Conservation (phyloP, 768 basidiomycete genomes). For the Flagelloscypha sp. region DNA sequence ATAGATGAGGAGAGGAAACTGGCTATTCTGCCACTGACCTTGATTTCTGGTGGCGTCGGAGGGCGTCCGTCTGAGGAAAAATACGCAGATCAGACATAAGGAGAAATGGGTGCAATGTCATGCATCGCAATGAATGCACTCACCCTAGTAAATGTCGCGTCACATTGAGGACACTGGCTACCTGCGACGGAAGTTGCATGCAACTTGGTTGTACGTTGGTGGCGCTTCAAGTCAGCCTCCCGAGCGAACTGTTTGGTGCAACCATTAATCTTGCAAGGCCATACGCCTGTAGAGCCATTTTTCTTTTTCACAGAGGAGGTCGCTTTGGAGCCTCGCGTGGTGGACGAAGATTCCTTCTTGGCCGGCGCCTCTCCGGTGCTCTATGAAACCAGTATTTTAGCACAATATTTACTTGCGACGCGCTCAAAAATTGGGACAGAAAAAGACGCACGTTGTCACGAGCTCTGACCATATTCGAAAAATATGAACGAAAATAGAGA, state of each 20-base stretch:
- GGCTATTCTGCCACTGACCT: no score
- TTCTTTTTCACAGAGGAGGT: constrained; percentile 36
- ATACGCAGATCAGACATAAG: constrained; percentile 12
- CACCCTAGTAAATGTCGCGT: constrained; percentile 73
- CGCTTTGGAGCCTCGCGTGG: constrained; percentile 36
- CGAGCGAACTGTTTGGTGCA: constrained; percentile 78
- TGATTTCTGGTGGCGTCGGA: constrained; percentile 74
- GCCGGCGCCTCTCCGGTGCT: no score
- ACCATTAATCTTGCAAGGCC: constrained; percentile 77
- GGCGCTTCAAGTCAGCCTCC: constrained; percentile 75
- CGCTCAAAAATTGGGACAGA: no score
- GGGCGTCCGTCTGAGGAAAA: constrained; percentile 58
- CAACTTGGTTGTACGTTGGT: constrained; percentile 71
- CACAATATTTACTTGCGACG: no score
- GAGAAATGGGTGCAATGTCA: constrained; percentile 6
- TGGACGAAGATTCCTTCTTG: constrained; percentile 32
- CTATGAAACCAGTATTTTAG: no score
- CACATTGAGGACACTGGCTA: constrained; percentile 73
- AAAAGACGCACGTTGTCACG: no score
- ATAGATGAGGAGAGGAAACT: no score
- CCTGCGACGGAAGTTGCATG: constrained; percentile 71
- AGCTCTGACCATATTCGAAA: no score
- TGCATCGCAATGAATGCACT: constrained; percentile 18
- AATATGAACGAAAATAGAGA: no score
- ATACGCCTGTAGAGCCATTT: constrained; percentile 40